These are phyloP conservation scores for Rhizopogon salebrosus DNA, from an alignment of 768 basidiomycete species.

Conservation along the genomic window DNA sequence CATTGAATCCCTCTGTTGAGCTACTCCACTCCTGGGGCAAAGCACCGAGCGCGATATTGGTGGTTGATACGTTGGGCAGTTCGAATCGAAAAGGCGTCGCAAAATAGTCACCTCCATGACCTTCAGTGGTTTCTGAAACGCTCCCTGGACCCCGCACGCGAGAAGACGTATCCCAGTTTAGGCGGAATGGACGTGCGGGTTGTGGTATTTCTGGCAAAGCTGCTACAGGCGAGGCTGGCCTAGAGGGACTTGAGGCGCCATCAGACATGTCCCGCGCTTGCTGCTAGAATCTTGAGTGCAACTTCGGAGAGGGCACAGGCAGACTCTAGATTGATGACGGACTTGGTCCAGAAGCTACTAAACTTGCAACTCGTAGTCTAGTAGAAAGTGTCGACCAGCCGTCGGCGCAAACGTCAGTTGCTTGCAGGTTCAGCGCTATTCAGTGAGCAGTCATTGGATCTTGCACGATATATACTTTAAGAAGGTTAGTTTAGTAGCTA, in stretches of 20 bases:
- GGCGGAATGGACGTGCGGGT: slow-evolving; percentile 59
- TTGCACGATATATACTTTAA: background rate
- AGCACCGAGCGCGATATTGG: slow-evolving; percentile 41
- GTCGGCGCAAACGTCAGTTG: background rate
- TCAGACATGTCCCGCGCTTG: slow-evolving; percentile 30
- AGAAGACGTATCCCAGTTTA: slow-evolving; percentile 66
- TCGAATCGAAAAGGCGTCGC: slow-evolving; percentile 35
- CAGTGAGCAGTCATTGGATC: too few relatives aligned
- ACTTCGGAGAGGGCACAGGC: background rate
- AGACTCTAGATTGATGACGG: background rate
- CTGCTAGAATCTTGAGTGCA: background rate
- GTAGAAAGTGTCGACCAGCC: background rate
- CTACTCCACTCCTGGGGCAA: slow-evolving; percentile 74
- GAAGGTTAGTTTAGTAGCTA: background rate
- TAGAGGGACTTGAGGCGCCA: slow-evolving; percentile 47
- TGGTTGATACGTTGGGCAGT: slow-evolving; percentile 42
- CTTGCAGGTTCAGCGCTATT: too few relatives aligned
- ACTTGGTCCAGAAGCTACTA: background rate
- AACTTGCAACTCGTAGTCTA: background rate
- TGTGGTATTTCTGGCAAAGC: slow-evolving; percentile 35
- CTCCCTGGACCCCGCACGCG: slow-evolving; percentile 63
- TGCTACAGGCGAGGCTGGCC: slow-evolving; percentile 51
- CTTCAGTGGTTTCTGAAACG: slow-evolving; percentile 69
- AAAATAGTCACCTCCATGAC: slow-evolving; percentile 57
- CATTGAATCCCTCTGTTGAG: slow-evolving; percentile 83